These are phyloP conservation scores for Amanita rubescens DNA, from an alignment of 768 basidiomycete species.

Conservation along the genomic window DNA sequence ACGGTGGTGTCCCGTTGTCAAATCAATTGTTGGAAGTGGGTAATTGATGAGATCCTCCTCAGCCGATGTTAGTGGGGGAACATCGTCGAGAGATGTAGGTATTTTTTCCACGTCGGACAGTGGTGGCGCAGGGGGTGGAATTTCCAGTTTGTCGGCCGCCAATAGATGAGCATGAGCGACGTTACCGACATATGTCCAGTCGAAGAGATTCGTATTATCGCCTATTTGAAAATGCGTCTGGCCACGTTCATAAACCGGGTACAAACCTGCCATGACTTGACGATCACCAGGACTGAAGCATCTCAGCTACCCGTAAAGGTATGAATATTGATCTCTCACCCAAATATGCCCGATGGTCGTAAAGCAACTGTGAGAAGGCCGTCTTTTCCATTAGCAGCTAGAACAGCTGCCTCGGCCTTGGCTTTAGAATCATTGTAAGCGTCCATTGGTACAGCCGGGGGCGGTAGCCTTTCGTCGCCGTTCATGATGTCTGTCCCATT, in stretches of 20 bases:
- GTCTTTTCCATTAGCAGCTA: conserved; percentile 79
- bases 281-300: conserved; percentile 77
- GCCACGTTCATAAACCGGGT: conserved; percentile 67
- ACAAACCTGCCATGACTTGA: conserved; percentile 75
- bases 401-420: conserved; percentile 74
- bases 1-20: conserved; percentile 56
- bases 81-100: conserved; percentile 28
- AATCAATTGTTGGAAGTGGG: conserved; percentile 53
- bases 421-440: conserved; percentile 95
- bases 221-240: conserved; percentile 94
- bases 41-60: conserved; percentile 37
- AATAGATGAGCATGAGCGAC: conserved; percentile 91
- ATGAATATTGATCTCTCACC: conserved; percentile 40
- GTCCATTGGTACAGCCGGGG: conserved; percentile 71
- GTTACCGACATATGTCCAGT: conserved; percentile 96
- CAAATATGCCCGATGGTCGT: conserved; percentile 92
- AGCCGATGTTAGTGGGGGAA: conserved; percentile 32
- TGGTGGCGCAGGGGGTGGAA: conserved; percentile 38
- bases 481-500: conserved; percentile 75
- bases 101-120: conserved; percentile 27
- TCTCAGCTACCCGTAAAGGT: conserved; percentile 2
- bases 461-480: conserved; percentile 80
- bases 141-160: conserved; percentile 80
- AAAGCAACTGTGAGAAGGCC: conserved; percentile 86
- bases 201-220: conserved; percentile 86